Evolutionary conservation across 208 protist species (phyloP).

Genomic region (Leishmania turanica): DNA sequence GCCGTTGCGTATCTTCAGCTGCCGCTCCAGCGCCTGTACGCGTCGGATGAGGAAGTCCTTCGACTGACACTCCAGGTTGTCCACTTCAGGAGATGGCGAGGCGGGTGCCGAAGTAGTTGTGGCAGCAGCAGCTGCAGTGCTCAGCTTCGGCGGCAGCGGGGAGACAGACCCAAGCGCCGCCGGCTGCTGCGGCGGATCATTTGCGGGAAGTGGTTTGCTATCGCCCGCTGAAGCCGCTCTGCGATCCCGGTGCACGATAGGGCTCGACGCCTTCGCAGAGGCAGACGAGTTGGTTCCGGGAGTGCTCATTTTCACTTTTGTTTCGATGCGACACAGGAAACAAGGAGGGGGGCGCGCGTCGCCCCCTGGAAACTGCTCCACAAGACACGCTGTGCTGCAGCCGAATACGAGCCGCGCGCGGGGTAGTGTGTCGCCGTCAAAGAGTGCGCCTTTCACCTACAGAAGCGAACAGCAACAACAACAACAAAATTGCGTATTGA

Average conservation of each 20-base stretch:
- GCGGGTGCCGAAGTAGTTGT: constrained; percentile 4
- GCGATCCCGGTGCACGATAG: background rate
- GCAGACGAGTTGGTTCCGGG: background rate
- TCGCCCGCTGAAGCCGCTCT: background rate
- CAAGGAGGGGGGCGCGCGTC: background rate
- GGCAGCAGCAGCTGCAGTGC: background rate
- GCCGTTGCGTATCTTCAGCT: constrained; percentile 64
- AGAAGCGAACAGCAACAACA: background rate
- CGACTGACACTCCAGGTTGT: constrained; percentile 41
- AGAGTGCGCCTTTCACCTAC: background rate
- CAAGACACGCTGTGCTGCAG: background rate
- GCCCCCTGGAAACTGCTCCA: background rate
- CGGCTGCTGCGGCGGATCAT: background rate
- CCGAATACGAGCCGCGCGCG: background rate
- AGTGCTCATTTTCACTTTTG: background rate
- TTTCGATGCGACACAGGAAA: background rate
- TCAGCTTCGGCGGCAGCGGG: background rate
- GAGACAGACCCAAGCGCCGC: background rate
- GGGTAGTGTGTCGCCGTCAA: background rate
- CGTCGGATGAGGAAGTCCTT: constrained; percentile 60
- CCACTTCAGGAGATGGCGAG: background rate
- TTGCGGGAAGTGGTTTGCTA: background rate
- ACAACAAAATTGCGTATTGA: background rate
- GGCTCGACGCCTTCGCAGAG: too few relatives aligned
- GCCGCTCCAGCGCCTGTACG: constrained; percentile 52